Base-by-base conservation (phyloP, 768 basidiomycete genomes). In the Boletus pseudopeckii region DNA sequence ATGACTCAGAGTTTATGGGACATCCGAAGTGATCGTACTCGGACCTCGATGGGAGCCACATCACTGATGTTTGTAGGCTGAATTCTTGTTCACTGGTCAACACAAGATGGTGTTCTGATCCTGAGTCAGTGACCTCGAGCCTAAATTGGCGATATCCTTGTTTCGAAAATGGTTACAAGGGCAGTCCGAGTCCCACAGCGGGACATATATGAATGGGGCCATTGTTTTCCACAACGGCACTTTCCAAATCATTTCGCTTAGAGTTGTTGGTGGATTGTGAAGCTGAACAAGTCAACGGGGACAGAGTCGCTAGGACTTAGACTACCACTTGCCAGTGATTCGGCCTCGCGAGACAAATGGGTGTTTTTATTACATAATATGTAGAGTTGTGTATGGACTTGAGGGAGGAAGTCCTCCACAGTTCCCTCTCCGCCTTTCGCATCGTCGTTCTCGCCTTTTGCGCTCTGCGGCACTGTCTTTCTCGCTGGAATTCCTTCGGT, bases 341-440 rank as follows among this genome's bases (percentile, higher is more conserved):
- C n/a, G 33, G 14, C 14, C n/a, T 53, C 6, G 24, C 22, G 42
- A 36, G 17, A 33, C 45, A 48, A 45, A 44, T 34, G 39, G 14
- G 33, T 44, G 36, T 9, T 13, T 40, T 38, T 45, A 68, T 66
- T 66, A 66, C 22, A 18, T 66, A 66, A 65, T 54, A 33, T 44
- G 20, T 48, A 33, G 38, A 48, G 49, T 53, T 52, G 53, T 52
- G 22, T 39, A 37, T 50, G n/a, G 30, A 32, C 10, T 32, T 32
- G 30, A n/a, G 39, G 18, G 10, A 18, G 26, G 5, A 15, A 11
- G 18, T 20, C 22, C 26, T 51, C 36, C 7, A 58, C 53, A 50
- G 64, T 55, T 68, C 37, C 51, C 53, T 59, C 58, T 59, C 48
- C 42, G 54, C 48, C 54, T 44, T 55, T 57, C 52, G 47, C 52